Conservation (phyloP, 345 rosid genomes). For the Alliaria petiolata region DNA sequence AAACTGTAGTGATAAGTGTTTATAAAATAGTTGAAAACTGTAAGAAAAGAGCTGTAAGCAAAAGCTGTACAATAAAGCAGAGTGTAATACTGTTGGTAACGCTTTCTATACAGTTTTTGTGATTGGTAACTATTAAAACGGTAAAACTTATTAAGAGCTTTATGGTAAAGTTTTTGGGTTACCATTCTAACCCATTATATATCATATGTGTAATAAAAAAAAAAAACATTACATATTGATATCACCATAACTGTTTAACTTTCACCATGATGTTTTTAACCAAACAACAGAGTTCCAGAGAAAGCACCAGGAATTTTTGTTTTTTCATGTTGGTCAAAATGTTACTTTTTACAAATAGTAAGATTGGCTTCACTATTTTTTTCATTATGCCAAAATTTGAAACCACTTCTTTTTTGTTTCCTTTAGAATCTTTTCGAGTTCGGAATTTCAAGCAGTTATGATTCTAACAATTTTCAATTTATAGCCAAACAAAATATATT, state of each 20-base stretch:
- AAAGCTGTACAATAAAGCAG: no score
- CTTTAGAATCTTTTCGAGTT: background rate
- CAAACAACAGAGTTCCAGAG: background rate
- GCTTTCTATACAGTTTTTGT: no score
- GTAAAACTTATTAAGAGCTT: no score
- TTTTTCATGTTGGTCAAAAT: slow-evolving; percentile 7
- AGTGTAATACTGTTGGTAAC: no score
- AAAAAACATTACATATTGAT: no score
- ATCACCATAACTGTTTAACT: background rate
- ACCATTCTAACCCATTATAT: no score
- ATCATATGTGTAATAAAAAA: no score
- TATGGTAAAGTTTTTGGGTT: no score
- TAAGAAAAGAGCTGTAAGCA: no score
- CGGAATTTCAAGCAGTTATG: background rate
- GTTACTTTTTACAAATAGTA: slow-evolving; percentile 10
- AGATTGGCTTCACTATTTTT: background rate
- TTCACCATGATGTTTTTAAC: background rate
- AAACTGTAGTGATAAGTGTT: no score
- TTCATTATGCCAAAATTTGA: slow-evolving; percentile 1
- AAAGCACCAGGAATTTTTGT: background rate
- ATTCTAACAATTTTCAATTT: background rate
- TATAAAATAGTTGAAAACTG: no score
- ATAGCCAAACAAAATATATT: background rate
- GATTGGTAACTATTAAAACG: no score
- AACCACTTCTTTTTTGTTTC: background rate